phyloP scores from a whole-genome alignment of 1,284 basidiomycete genomes.

The Boletus mariae region DNA sequence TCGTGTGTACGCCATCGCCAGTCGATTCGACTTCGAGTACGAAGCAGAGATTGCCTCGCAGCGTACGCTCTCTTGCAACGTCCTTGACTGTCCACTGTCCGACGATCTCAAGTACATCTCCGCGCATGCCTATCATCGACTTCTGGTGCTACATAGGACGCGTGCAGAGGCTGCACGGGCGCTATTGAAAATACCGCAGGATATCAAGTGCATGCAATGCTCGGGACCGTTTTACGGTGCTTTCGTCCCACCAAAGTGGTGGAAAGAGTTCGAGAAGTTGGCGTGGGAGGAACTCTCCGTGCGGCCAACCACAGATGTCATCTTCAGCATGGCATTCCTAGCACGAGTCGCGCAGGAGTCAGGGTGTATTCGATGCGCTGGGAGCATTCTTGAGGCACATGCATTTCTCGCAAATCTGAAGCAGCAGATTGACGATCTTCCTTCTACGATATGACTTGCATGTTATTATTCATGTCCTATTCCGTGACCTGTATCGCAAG shows the following conservation, averaged over 20 bases:
- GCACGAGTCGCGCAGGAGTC: constrained; percentile 46
- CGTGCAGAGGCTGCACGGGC: constrained; percentile 48
- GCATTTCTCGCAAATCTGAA: constrained; percentile 53
- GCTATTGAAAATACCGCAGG: constrained; percentile 43
- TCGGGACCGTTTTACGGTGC: constrained; percentile 49
- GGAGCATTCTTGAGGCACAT: constrained; percentile 58
- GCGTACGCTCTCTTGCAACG: constrained; percentile 50
- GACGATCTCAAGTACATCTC: constrained; percentile 66
- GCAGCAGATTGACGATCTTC: constrained; percentile 55
- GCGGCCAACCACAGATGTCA: constrained; percentile 54
- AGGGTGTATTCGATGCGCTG: constrained; percentile 57
- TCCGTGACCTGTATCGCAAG: neutral
- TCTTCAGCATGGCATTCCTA: constrained; percentile 60
- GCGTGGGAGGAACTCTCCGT: constrained; percentile 54
- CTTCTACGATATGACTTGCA: constrained; percentile 46
- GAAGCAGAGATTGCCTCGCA: constrained; percentile 52
- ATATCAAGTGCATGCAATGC: constrained; percentile 64
- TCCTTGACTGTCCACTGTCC: constrained; percentile 51
- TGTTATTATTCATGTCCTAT: neutral
- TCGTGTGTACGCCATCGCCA: constrained; percentile 68
- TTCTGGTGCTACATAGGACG: constrained; percentile 55
- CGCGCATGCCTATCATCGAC: constrained; percentile 60
- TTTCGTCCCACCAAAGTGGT: constrained; percentile 61
- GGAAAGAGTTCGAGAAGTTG: constrained; percentile 53
- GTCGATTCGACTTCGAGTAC: constrained; percentile 57